phyloP scores from a whole-genome alignment of 169 alveolate species.

The Amoebophrya sp. region DNA sequence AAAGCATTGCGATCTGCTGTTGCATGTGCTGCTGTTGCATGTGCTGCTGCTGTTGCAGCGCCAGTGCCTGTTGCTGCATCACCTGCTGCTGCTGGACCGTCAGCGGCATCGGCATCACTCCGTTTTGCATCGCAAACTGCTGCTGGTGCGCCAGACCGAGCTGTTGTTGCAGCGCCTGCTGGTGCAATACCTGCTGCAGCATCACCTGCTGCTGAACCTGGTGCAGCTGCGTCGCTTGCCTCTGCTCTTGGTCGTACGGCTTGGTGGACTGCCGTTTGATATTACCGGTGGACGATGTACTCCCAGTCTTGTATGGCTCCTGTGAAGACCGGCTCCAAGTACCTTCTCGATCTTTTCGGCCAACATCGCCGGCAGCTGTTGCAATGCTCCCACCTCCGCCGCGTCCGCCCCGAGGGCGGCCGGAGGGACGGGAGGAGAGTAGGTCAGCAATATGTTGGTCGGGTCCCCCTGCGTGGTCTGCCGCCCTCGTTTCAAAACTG shows the following conservation, averaged over 20 bases:
- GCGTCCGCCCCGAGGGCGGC: too few species aligned
- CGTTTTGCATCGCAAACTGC: background rate
- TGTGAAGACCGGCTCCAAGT: too few species aligned
- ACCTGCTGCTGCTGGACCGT: background rate
- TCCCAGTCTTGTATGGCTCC: background rate
- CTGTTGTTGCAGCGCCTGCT: too few species aligned
- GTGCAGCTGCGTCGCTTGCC: background rate
- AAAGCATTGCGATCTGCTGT: background rate
- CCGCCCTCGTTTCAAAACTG: too few species aligned
- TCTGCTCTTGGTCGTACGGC: background rate
- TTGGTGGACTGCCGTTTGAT: background rate
- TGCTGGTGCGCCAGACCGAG: background rate
- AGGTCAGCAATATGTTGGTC: too few species aligned
- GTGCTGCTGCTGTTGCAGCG: background rate
- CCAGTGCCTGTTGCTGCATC: background rate
- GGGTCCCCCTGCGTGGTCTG: too few species aligned
- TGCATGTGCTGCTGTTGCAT: background rate
- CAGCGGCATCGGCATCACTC: background rate
- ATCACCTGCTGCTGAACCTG: background rate
- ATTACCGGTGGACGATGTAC: background rate
- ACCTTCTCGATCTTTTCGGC: too few species aligned
- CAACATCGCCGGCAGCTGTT: too few species aligned
- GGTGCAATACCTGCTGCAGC: too few species aligned
- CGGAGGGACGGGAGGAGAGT: too few species aligned
- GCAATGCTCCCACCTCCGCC: too few species aligned